Evolutionary conservation across 2,329 filamentous ascomycete species (phyloP).

Genomic region (Colletotrichum musae): DNA sequence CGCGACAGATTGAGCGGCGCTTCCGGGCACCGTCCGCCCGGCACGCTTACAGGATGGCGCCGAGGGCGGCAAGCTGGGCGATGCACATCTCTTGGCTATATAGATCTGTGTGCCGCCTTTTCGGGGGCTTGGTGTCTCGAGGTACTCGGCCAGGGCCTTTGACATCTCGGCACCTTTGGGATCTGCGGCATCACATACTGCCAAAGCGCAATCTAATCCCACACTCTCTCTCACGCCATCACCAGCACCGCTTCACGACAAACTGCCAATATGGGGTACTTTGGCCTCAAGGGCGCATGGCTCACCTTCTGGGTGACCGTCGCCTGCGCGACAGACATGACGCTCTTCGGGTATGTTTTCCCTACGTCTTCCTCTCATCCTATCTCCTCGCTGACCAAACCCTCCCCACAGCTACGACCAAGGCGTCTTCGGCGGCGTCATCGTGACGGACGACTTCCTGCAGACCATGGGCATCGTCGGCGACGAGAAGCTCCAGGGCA

Average conservation of each 20-base stretch:
- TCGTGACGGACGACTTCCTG: conserved; percentile 61
- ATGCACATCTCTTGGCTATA: conserved; percentile 27
- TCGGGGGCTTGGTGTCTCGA: background rate
- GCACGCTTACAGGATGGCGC: conserved; percentile 10
- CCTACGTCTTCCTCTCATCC: background rate
- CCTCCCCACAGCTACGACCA: conserved; percentile 58
- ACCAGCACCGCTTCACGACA: background rate
- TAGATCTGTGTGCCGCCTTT: conserved; percentile 26
- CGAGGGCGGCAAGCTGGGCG: conserved; percentile 4
- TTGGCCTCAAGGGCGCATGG: conserved; percentile 37
- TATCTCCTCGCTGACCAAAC: background rate
- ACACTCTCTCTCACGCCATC: background rate
- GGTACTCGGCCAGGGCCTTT: conserved; percentile 5
- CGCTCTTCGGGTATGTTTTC: conserved; percentile 45
- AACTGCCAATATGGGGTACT: conserved; percentile 32
- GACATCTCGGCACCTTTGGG: conserved; percentile 9
- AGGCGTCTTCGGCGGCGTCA: conserved; percentile 64
- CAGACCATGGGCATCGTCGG: conserved; percentile 57
- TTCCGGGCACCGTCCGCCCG: conserved; percentile 1
- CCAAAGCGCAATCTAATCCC: background rate
- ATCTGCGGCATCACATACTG: conserved; percentile 3
- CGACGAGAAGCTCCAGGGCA: conserved; percentile 55
- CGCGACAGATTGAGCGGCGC: conserved; percentile 34
- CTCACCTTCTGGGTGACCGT: conserved; percentile 41
- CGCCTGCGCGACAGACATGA: conserved; percentile 46